These are phyloP conservation scores for Carex cristatella DNA, from an alignment of 176 grass and related monocot species.

Conservation along the genomic window DNA sequence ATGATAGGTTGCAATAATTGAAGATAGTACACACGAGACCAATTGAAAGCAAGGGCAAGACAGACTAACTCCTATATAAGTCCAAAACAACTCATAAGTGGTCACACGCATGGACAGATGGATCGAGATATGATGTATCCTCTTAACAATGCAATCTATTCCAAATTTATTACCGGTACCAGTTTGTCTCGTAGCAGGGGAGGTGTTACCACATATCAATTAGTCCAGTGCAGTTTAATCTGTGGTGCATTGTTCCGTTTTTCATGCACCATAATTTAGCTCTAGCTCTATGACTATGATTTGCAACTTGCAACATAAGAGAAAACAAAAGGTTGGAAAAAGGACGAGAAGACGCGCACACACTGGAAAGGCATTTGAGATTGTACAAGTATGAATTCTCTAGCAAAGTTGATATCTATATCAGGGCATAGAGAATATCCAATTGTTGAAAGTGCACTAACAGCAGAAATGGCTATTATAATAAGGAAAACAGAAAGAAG, in stretches of 20 bases:
- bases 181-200: neutral
- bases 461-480: neutral
- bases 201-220: neutral
- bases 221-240: neutral
- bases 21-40: neutral
- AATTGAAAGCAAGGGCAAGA: constrained; percentile 17
- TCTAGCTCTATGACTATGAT: neutral
- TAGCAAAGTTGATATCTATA: neutral
- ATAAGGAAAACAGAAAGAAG: constrained; percentile 5
- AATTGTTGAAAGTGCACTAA: neutral
- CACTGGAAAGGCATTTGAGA: neutral
- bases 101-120: neutral
- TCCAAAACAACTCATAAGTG: neutral
- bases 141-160: neutral
- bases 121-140: constrained; percentile 7
- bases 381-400: neutral
- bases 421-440: neutral
- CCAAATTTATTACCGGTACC: neutral
- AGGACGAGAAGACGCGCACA: neutral
- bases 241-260: neutral
- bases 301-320: neutral
- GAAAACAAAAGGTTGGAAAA: neutral
- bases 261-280: neutral
- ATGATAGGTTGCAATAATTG: constrained; percentile 13
- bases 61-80: neutral